phyloP scores from a whole-genome alignment of 192 early-diverging fungal species.

The Ambispora gerdemannii region DNA sequence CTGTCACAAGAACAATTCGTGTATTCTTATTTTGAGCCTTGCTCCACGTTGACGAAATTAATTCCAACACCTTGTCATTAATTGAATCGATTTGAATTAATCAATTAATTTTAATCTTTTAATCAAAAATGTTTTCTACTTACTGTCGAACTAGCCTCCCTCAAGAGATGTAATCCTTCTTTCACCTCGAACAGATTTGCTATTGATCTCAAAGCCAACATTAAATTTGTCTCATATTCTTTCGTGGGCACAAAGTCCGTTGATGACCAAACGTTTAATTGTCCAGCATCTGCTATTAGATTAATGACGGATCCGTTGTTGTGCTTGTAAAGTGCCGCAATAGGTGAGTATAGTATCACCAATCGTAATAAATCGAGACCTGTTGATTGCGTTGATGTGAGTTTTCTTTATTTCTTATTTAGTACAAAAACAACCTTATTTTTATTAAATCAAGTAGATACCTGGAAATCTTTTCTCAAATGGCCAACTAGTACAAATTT shows the following conservation, averaged over 20 bases:
- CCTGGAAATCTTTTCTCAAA: conserved; percentile 68
- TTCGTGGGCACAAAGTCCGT: neutral
- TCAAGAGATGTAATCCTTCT: conserved; percentile 9
- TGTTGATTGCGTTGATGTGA: conserved; percentile 29
- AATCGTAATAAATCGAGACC: conserved; percentile 83
- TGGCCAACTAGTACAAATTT: conserved; percentile 68
- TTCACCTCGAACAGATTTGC: conserved; percentile 19
- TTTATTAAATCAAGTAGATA: neutral
- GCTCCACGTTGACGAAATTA: conserved; percentile 20
- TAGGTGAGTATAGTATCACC: conserved; percentile 50
- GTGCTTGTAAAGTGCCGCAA: conserved; percentile 35
- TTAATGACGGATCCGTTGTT: conserved; percentile 2
- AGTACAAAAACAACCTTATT: neutral
- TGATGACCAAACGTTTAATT: neutral
- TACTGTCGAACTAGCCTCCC: neutral
- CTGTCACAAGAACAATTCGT: conserved; percentile 10
- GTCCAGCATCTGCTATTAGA: neutral
- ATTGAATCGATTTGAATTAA: neutral
- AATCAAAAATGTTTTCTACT: too few relatives aligned
- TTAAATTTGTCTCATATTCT: conserved; percentile 26
- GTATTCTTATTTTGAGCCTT: conserved; percentile 13
- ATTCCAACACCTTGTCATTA: conserved; percentile 20
- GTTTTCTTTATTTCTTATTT: neutral
- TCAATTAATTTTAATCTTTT: neutral
- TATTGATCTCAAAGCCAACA: conserved; percentile 16